Base-by-base conservation (phyloP, 441 rosid species). In the Pelargonium australe region DNA sequence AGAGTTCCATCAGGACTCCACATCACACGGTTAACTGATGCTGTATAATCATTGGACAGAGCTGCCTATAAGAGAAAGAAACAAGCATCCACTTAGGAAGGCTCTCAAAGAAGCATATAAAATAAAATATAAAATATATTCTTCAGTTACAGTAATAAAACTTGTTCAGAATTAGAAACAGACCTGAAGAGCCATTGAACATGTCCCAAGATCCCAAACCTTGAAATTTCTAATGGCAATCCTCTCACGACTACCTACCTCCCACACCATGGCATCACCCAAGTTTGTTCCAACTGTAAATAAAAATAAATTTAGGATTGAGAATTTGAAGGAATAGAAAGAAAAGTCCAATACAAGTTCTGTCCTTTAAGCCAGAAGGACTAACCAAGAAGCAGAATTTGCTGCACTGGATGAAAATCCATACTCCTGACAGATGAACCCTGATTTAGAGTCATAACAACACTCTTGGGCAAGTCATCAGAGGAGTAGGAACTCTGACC, bases 1-100 rank as follows among this genome's bases (percentile, higher is more conserved):
- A 85, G 80, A 70, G 73, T 68, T 84, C 96, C 98, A 86, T 89
- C 90, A 28, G 96, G 87, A 76, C 96, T 89, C 98, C 98, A 92
- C 64, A 80, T 80, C 65, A 89, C 98, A 72, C 96, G 91, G 76
- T 89, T 89, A 64, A 89, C 90, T 0, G 93, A 83, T 53, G 81
- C 85, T 60, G 88, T 66, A 69, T 71, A 76, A 77, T 86, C 98
- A 76, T 65, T 85, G 60, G 85, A 70, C 65, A 88, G 64, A 51
- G 90, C 85, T 70, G 87, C 85, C 95, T 89, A 55, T 45, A 72
- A 72, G 69, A 68, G 61, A 20, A 20, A 20, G 23, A 20, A 20
- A 20, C 23, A 20, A 20, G 1, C 23, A 20, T 20, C 23, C 23
- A 20, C 23, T 20, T 20, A 20, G 23, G 23, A 20, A 20, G 63